Evolutionary conservation across 78 protist species (phyloP).

Genomic region (Blattamonas nauphoetae): DNA sequence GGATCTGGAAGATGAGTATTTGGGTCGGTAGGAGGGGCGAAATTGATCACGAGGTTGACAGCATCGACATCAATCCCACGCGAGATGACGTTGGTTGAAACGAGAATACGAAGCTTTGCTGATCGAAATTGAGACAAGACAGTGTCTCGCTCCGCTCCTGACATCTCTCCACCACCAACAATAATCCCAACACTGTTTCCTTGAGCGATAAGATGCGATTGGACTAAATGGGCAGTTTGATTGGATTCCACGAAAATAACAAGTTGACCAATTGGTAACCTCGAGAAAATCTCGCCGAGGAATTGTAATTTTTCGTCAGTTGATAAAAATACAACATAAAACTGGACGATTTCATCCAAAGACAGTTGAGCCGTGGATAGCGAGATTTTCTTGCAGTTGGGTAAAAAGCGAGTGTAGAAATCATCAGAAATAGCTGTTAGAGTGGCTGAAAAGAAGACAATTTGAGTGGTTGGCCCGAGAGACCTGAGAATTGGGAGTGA

Average conservation of each 20-base stretch:
- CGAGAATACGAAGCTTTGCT: neutral
- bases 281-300: neutral
- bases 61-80: neutral
- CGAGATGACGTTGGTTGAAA: neutral
- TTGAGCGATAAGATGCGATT: neutral
- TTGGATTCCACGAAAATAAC: neutral
- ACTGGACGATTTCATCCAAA: conserved; percentile 36
- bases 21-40: neutral
- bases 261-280: neutral
- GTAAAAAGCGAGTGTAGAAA: conserved; percentile 11
- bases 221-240: neutral
- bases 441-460: conserved; percentile 29
- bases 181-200: neutral
- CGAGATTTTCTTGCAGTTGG: conserved; percentile 11
- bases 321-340: neutral
- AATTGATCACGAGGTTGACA: neutral
- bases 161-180: neutral
- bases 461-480: neutral
- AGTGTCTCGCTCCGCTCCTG: neutral
- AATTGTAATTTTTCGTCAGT: neutral
- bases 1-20: neutral
- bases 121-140: neutral
- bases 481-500: conserved; percentile 3
- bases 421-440: conserved; percentile 5
- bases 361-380: conserved; percentile 29